Evolutionary conservation across 2,329 filamentous ascomycete species (phyloP).

Genomic region (Ophiostoma triangulosporum): DNA sequence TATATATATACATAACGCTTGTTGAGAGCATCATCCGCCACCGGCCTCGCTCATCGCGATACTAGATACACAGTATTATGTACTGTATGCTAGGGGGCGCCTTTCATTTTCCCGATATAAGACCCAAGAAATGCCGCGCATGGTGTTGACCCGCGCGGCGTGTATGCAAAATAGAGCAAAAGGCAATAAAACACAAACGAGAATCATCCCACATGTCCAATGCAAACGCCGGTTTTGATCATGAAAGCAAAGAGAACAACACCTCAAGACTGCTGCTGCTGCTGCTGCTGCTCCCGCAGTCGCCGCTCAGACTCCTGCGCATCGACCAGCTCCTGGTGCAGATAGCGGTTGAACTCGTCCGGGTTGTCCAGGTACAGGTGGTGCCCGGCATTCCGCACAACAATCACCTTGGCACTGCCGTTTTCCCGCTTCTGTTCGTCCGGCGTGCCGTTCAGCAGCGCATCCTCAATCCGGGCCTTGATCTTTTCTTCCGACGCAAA

Average conservation of each 20-base stretch:
- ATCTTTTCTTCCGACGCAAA: constrained; percentile 68
- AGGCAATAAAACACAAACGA: neutral
- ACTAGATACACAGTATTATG: neutral
- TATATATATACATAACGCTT: neutral
- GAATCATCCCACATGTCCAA: neutral
- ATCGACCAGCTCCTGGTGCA: constrained; percentile 40
- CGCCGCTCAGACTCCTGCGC: constrained; percentile 22
- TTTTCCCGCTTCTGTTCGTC: constrained; percentile 62
- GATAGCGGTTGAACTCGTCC: constrained; percentile 40
- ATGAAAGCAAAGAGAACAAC: neutral
- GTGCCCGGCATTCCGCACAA: constrained; percentile 52
- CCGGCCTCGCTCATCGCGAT: neutral
- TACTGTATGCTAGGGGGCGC: neutral
- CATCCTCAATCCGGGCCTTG: constrained; percentile 48
- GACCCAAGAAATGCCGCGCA: neutral
- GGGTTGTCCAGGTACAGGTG: constrained; percentile 48
- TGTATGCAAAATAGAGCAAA: neutral
- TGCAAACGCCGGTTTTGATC: neutral
- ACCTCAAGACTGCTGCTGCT: neutral
- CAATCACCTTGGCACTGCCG: constrained; percentile 67
- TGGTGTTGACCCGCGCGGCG: neutral
- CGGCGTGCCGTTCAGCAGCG: constrained; percentile 45
- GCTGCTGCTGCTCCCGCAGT: constrained; percentile 8
- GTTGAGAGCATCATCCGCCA: neutral
- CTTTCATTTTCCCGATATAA: neutral